Evolutionary conservation across 768 basidiomycete species (phyloP).

Genomic region (Suillus spraguei): DNA sequence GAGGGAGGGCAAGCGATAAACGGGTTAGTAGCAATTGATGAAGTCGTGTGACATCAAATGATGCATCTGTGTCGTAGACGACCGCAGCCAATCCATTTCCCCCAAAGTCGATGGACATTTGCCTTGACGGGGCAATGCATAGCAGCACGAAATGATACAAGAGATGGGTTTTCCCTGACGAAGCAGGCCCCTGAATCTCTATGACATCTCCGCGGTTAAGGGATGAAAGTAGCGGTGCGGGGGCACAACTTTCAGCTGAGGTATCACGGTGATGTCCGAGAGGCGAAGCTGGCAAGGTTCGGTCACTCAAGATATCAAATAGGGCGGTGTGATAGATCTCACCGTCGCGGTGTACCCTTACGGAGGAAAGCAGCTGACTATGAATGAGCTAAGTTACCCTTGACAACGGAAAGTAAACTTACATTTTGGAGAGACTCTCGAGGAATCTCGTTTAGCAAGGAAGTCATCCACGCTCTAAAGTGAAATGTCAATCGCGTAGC

Average conservation of each 20-base stretch:
- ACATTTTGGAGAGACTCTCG: constrained; percentile 39
- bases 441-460: constrained; percentile 31
- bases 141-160: constrained; percentile 63
- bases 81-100: constrained; percentile 70
- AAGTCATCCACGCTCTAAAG: background rate
- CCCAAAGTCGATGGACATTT: constrained; percentile 36
- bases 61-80: constrained; percentile 70
- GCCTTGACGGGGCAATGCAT: constrained; percentile 53
- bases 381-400: constrained; percentile 13
- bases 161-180: constrained; percentile 80
- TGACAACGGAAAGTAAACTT: constrained; percentile 18
- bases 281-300: constrained; percentile 29
- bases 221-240: constrained; percentile 26
- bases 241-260: constrained; percentile 32
- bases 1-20: constrained; percentile 37
- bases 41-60: constrained; percentile 62
- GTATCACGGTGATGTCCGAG: constrained; percentile 26
- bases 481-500: background rate
- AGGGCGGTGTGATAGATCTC: constrained; percentile 16
- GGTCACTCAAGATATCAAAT: constrained; percentile 7
- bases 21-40: constrained; percentile 52
- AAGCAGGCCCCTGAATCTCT: constrained; percentile 75
- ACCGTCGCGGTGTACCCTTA: constrained; percentile 45
- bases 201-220: constrained; percentile 63
- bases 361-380: constrained; percentile 46